These are phyloP conservation scores for Saksenaea vasiformis DNA, from an alignment of 371 early-diverging fungal species.

Conservation along the genomic window DNA sequence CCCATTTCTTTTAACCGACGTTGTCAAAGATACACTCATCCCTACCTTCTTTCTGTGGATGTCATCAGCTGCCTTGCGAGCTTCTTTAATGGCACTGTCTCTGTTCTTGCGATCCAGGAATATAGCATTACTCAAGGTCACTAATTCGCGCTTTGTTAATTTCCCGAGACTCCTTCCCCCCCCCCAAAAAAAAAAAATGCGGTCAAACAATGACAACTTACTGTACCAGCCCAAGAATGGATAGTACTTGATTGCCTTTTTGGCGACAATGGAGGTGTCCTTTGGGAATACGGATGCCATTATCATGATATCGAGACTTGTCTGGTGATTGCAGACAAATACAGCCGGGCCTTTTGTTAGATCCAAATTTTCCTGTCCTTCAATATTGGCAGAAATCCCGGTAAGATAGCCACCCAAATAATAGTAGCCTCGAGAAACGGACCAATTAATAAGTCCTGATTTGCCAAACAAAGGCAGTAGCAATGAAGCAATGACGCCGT, in stretches of 20 bases:
- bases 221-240: conserved; percentile 89
- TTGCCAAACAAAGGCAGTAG: conserved; percentile 47
- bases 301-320: conserved; percentile 76
- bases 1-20: not conserved
- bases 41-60: conserved; percentile 78
- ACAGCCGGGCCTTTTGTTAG: conserved; percentile 60
- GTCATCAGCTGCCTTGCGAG: conserved; percentile 71
- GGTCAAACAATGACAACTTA: conserved; percentile 49
- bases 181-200: no score
- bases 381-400: conserved; percentile 61
- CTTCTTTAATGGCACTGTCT: conserved; percentile 77
- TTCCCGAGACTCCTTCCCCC: no score
- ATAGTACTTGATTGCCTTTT: conserved; percentile 76
- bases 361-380: conserved; percentile 62
- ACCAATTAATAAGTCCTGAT: conserved; percentile 58
- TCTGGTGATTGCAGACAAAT: conserved; percentile 87
- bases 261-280: conserved; percentile 78
- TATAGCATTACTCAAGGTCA: conserved; percentile 77
- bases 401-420: conserved; percentile 48
- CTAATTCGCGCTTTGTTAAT: conserved; percentile 33
- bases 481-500: conserved; percentile 50
- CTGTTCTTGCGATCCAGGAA: conserved; percentile 90
- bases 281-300: conserved; percentile 76
- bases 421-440: conserved; percentile 62
- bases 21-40: not conserved